Conservation (phyloP, 176 grass and related monocot species). For the Poa pratensis region DNA sequence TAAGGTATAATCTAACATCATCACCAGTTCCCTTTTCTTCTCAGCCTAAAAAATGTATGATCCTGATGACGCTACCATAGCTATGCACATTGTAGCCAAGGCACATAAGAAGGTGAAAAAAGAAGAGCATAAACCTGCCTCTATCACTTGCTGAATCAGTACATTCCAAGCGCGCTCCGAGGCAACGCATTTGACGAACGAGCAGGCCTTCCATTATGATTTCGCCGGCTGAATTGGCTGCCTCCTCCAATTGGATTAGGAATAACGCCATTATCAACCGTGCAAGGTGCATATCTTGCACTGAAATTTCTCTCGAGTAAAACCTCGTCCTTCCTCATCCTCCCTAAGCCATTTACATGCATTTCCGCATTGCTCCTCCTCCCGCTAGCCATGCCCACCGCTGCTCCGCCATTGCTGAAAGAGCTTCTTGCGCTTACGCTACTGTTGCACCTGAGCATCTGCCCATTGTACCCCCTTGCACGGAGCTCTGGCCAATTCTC, state of each 20-base stretch:
- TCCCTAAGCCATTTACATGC: conserved; percentile 48
- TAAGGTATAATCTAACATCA: conserved; percentile 40
- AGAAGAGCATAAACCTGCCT: conserved; percentile 19
- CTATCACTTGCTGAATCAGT: conserved; percentile 39
- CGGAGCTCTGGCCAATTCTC: conserved; percentile 63
- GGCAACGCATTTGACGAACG: conserved; percentile 49
- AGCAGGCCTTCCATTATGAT: conserved; percentile 53
- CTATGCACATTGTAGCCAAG: conserved; percentile 42
- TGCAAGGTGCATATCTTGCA: conserved; percentile 54
- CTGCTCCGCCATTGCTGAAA: conserved; percentile 35
- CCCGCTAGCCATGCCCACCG: conserved; percentile 13
- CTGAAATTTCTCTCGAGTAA: conserved; percentile 72
- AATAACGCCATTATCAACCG: conserved; percentile 43
- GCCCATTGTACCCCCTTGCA: conserved; percentile 50
- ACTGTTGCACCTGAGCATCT: conserved; percentile 78
- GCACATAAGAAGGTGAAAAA: not conserved
- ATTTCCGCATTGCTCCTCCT: conserved; percentile 64
- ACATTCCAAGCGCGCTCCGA: conserved; percentile 53
- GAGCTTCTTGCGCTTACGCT: conserved; percentile 71
- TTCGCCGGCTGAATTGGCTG: conserved; percentile 43
- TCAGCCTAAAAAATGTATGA: conserved; percentile 34
- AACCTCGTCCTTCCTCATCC: conserved; percentile 70
- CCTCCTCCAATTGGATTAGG: conserved; percentile 43
- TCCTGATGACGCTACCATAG: conserved; percentile 1
- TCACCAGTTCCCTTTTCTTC: not conserved